Conservation (phyloP, 345 rosid genomes). For the Angophora floribunda region DNA sequence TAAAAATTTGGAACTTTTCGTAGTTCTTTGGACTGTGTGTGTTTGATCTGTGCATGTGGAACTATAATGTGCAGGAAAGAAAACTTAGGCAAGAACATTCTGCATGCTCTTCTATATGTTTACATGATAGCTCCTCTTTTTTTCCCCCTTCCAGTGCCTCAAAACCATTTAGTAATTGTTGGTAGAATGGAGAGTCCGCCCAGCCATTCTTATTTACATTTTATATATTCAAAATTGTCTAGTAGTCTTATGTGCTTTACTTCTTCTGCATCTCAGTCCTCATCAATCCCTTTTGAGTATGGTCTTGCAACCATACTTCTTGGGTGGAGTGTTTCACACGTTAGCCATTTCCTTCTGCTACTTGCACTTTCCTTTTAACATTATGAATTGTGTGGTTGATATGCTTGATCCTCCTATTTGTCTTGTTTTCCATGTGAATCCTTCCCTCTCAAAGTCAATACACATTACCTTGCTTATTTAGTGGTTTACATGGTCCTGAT, state of each 20-base stretch:
- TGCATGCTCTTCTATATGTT: background rate
- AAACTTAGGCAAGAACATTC: background rate
- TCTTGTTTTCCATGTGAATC: background rate
- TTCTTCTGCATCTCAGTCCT: background rate
- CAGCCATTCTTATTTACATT: background rate
- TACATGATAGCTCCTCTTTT: background rate
- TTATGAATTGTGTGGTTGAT: background rate
- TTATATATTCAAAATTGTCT: background rate
- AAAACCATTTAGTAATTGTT: background rate
- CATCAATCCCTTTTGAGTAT: background rate
- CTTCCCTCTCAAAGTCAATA: background rate
- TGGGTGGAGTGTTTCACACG: background rate
- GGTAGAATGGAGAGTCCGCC: background rate
- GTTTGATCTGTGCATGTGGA: background rate
- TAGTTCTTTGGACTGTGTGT: background rate
- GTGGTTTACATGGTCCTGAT: background rate
- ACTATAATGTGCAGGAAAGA: background rate
- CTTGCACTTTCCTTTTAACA: background rate
- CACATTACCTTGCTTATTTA: background rate
- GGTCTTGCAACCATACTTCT: background rate
- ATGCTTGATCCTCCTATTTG: background rate
- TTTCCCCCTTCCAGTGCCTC: background rate
- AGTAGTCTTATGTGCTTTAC: background rate
- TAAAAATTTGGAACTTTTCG: background rate
- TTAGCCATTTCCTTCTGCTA: background rate